These are phyloP conservation scores for Hymenoscyphus scutula DNA, from an alignment of 2,329 filamentous ascomycete species.

Conservation along the genomic window DNA sequence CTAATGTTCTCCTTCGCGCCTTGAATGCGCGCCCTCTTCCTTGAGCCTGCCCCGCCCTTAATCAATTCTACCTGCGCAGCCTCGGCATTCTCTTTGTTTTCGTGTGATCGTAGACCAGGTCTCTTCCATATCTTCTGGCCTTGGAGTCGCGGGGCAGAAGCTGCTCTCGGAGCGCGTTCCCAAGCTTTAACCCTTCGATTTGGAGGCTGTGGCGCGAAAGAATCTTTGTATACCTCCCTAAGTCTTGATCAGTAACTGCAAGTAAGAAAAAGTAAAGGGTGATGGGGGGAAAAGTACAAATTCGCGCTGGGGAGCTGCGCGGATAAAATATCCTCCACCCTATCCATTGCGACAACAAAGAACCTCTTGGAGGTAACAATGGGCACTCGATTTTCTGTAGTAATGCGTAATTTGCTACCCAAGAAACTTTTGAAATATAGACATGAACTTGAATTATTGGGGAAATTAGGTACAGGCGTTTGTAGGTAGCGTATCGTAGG, in stretches of 20 bases:
- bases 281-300: constrained; percentile 19
- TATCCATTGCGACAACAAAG: constrained; percentile 13
- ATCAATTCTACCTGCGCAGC: constrained; percentile 36
- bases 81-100: constrained; percentile 27
- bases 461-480: background rate
- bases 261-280: background rate
- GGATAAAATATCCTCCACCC: constrained; percentile 10
- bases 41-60: constrained; percentile 34
- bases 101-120: constrained; percentile 13
- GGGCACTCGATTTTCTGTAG: background rate
- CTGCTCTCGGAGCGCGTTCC: constrained; percentile 34
- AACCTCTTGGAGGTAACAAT: background rate
- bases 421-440: constrained; percentile 7
- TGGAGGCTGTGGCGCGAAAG: constrained; percentile 28
- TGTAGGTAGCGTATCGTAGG: background rate
- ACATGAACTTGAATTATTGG: constrained; percentile 15
- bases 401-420: background rate
- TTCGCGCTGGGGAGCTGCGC: constrained; percentile 18
- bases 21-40: constrained; percentile 38
- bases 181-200: constrained; percentile 26
- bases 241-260: background rate
- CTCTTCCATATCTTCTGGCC: constrained; percentile 38
- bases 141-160: constrained; percentile 33
- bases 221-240: constrained; percentile 34
- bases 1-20: constrained; percentile 36